A percentile compares a stretch with the other conserved stretches of the same genome.
Evolutionary conservation across 2,329 filamentous ascomycete genomes (phyloP).

Genomic region (Cordyceps militaris): DNA sequence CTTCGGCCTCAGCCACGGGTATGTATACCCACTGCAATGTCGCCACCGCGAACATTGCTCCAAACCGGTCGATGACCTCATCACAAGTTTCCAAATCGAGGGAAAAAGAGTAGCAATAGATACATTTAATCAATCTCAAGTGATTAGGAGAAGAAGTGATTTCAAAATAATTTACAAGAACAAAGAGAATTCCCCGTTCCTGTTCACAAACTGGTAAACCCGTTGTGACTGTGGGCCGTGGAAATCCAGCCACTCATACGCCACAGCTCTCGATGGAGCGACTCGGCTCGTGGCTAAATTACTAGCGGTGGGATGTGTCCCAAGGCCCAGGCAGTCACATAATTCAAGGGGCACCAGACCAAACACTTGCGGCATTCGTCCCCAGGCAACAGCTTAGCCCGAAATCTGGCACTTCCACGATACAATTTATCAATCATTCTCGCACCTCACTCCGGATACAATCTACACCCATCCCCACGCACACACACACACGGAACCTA

Average conservation of each 20-base stretch:
- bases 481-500: conserved; percentile 11
- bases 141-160: background rate
- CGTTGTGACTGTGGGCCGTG: background rate
- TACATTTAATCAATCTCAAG: background rate
- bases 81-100: background rate
- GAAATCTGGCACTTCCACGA: background rate
- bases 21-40: conserved; percentile 4
- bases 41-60: background rate
- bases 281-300: background rate
- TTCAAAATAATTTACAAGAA: no score
- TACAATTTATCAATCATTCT: background rate
- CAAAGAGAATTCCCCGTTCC: no score
- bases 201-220: background rate
- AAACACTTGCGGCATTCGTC: conserved; percentile 6
- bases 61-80: background rate
- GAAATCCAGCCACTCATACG: conserved; percentile 2
- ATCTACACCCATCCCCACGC: background rate
- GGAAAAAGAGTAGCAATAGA: background rate
- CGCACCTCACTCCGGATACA: background rate
- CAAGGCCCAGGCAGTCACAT: conserved; percentile 11
- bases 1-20: conserved; percentile 3
- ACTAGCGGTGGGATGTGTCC: conserved; percentile 9
- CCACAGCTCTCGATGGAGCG: background rate
- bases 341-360: conserved; percentile 1
- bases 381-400: conserved; percentile 10